Evolutionary conservation across 768 basidiomycete species (phyloP), one percentile per base, ranked within the genome.

Genomic region (Nevesoporus exiguus): DNA sequence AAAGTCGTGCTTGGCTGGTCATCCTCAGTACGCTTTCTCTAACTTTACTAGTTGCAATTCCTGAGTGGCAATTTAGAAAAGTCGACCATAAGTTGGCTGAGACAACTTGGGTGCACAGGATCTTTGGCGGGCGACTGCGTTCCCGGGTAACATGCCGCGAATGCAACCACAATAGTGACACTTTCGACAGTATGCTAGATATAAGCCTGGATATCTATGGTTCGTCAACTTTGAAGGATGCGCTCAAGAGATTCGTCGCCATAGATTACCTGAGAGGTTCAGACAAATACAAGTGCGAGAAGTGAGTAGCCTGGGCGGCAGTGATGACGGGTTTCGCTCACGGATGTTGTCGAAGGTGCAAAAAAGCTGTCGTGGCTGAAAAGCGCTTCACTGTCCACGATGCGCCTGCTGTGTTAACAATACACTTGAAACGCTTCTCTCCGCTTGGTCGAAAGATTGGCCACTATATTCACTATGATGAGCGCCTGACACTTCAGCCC

Each of bases 201-300:
- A 80, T 99, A 49, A 93, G 91, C 66, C 75, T 99, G 56, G 97
- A 98, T 69, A 89, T 98, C 54, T 77, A 82, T 55, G 82, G 80
- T 51, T 76, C 78, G 30, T 69, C 76, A 30, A 77, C 76, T 4
- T 62, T 98, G 47, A 83, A 77, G 67, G 84, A 88, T 5, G 93
- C 91, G 2, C 71, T 96, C 52, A 78, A 80, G 33, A 88, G 85
- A 64, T 97, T 97, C 62, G 82, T 90, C 34, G 85, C 83, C 8
- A 75, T 88, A 44, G 97, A 99, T 66, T 76, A 80, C 57, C 71
- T 99, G 57, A 90, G 84, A 57, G 97, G 96, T 0, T 83, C 85
- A 7, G 93, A 99, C 77, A 95, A 95, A 74, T 99, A 99, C 72
- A 93, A 95, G 68, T 99, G 97, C 71, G 97, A 99, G 73, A 98